These are phyloP conservation scores for Triticum aestivum DNA, from an alignment of 176 grass and related monocot species.

Conservation along the genomic window IWGSC_CS_RefSeq_v2.1 NC_057801.1:747113184-747113683, in stretches of 20 bases:
- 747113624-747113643: not conserved
- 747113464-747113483: slow-evolving; percentile 47
- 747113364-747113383: slow-evolving; percentile 62
- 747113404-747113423: slow-evolving; percentile 65
- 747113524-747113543: slow-evolving; percentile 69
- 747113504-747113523: slow-evolving; percentile 54
- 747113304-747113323: not conserved
- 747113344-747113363: not conserved
- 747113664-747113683: not conserved
- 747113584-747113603: slow-evolving; percentile 48
- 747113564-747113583: slow-evolving; percentile 1
- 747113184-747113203: slow-evolving; percentile 62
- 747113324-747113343: not conserved
- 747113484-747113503: slow-evolving; percentile 52
- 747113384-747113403: slow-evolving; percentile 65
- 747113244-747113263: slow-evolving; percentile 87
- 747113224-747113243: slow-evolving; percentile 89
- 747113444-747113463: slow-evolving; percentile 92
- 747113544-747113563: slow-evolving; percentile 36
- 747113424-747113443: slow-evolving; percentile 74
- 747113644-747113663: not conserved
- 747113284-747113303: too few relatives aligned
- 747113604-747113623: slow-evolving; percentile 16
- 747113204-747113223: slow-evolving; percentile 92
- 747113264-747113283: slow-evolving; percentile 67